A percentile compares a stretch with the other conserved stretches of the same genome.
phyloP scores from a whole-genome alignment of 2,329 filamentous ascomycete genomes.

The Cladorrhinum sp. region DNA sequence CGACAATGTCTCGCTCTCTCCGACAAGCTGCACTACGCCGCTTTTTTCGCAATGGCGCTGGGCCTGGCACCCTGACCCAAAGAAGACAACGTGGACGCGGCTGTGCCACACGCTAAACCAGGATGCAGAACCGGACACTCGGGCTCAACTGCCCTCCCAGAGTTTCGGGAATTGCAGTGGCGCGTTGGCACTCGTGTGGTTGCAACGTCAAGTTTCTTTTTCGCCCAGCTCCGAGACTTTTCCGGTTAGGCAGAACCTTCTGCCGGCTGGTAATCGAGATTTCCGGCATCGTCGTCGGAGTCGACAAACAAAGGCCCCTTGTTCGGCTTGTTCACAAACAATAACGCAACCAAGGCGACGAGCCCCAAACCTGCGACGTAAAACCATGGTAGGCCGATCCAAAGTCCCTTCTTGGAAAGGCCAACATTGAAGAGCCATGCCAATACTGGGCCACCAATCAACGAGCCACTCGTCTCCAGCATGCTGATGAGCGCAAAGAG shows the following conservation, averaged over 20 bases:
- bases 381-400: slow-evolving; percentile 25
- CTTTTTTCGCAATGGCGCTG: not conserved
- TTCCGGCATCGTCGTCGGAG: not conserved
- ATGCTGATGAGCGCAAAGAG: slow-evolving; percentile 24
- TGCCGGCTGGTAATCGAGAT: slow-evolving; percentile 17
- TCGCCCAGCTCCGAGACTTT: not conserved
- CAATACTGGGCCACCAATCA: slow-evolving; percentile 23
- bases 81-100: not conserved
- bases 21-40: not conserved
- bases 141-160: not conserved
- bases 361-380: slow-evolving; percentile 17
- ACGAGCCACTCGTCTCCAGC: slow-evolving; percentile 20
- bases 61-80: too few relatives aligned
- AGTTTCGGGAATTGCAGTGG: not conserved
- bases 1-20: not conserved
- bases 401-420: slow-evolving; percentile 15
- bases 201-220: not conserved
- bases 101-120: not conserved
- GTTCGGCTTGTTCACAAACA: slow-evolving; percentile 15
- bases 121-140: not conserved
- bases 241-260: slow-evolving; percentile 7
- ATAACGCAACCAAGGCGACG: slow-evolving; percentile 11
- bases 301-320: not conserved
- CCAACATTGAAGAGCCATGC: slow-evolving; percentile 22
- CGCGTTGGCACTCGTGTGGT: not conserved